Percentiles rank a stretch among this genome's conserved stretches.
Evolutionary conservation across 257 asterid genomes (phyloP).

Genomic region (Parsonsia alboflavescens): DNA sequence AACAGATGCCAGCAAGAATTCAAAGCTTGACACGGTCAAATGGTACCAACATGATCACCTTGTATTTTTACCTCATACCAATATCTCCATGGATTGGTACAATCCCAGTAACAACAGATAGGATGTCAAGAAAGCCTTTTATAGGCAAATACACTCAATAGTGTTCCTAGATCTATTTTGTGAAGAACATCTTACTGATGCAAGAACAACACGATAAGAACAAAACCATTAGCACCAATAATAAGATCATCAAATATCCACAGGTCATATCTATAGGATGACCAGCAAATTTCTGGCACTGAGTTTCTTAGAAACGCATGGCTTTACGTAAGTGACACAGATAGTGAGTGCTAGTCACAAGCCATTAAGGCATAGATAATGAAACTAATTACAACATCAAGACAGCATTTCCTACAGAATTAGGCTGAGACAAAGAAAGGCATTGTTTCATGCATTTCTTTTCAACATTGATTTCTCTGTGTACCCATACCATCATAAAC

Average conservation of each 20-base stretch:
- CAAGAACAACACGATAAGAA: too few relatives aligned
- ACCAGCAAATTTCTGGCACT: background rate
- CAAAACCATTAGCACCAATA: too few relatives aligned
- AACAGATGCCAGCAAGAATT: background rate
- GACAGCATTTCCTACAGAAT: background rate
- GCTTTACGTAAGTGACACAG: background rate
- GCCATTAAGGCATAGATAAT: background rate
- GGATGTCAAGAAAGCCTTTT: background rate
- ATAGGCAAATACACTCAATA: background rate
- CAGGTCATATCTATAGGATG: background rate
- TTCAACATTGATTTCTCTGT: background rate
- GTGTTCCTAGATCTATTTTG: background rate
- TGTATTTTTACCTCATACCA: background rate
- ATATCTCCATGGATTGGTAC: background rate
- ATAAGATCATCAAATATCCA: background rate
- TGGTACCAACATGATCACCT: background rate
- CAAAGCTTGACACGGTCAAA: background rate
- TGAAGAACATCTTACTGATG: background rate
- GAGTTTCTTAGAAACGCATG: background rate
- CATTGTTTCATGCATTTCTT: background rate
- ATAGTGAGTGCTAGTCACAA: background rate
- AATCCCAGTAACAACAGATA: background rate
- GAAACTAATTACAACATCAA: background rate
- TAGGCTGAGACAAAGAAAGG: background rate
- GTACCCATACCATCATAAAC: background rate